Evolutionary conservation across 2,329 filamentous ascomycete species (phyloP).

Genomic region (Pseudogymnoascus sp.): DNA sequence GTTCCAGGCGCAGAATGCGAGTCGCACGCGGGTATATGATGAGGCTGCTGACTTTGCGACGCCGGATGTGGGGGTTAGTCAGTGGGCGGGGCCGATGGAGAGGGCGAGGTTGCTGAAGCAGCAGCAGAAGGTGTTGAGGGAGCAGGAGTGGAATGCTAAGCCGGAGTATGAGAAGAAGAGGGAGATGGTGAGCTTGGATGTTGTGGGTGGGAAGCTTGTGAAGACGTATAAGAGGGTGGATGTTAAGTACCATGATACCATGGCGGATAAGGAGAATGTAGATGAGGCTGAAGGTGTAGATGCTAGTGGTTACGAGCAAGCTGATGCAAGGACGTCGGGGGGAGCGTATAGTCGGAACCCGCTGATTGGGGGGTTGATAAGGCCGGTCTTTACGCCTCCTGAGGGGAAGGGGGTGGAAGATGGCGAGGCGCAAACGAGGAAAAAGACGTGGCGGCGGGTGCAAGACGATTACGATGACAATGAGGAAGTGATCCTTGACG

Average conservation of each 20-base stretch:
- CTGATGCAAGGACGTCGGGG: conserved; percentile 15
- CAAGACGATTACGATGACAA: conserved; percentile 37
- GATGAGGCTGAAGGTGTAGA: conserved; percentile 19
- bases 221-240: conserved; percentile 23
- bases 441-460: conserved; percentile 34
- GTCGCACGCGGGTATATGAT: conserved; percentile 61
- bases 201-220: conserved; percentile 54
- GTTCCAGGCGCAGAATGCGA: conserved; percentile 64
- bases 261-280: conserved; percentile 5
- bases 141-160: conserved; percentile 60
- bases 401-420: conserved; percentile 19
- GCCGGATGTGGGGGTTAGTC: conserved; percentile 46
- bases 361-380: conserved; percentile 29
- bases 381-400: conserved; percentile 29
- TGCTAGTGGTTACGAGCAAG: conserved; percentile 2
- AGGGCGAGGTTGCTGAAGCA: conserved; percentile 61
- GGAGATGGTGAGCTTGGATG: conserved; percentile 61
- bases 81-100: conserved; percentile 64
- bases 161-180: conserved; percentile 66
- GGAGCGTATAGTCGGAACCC: conserved; percentile 31
- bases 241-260: neutral
- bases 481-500: conserved; percentile 34
- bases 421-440: conserved; percentile 18
- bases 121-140: conserved; percentile 60
- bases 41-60: conserved; percentile 63